Base-by-base conservation (phyloP, 1,284 basidiomycete genomes). In the Malassezia brasiliensis region DNA sequence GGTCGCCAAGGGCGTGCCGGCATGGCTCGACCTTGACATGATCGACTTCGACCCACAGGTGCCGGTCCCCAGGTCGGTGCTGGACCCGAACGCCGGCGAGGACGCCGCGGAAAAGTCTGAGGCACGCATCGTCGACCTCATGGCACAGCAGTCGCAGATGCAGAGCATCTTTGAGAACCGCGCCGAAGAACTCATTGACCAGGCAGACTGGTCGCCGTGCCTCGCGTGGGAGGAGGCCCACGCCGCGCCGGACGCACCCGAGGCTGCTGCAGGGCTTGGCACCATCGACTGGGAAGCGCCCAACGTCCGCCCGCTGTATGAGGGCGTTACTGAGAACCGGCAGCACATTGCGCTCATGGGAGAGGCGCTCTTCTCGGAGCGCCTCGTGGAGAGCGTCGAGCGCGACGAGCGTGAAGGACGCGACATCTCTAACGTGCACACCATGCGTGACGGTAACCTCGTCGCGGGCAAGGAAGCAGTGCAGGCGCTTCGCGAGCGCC, bases 71-170 rank as follows among this genome's bases (percentile, higher is more conserved):
- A 31, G 34, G 12, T 41, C 42, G 5, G 41, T 35, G 20, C 42
- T 56, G 9, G 47, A 56, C 30, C 44, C 41, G 6, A 30, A 41
- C 20, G 32, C 53, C 2, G 45, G 34, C 19, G 32, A 35, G 11
- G 50, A 47, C n/a, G 42, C 19, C 14, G 34, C 38, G 8, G 42
- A 46, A 10, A 6, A n/a, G n/a, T 32, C 49, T 2, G 49, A 56
- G 31, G 37, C 49, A 7, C 54, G 54, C 12, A 52, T 56, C 31
- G 41, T 56, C 5, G 54, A 56, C 38, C 28, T 56, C n/a, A 46
- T 56, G 49, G 32, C 54, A 20, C 48, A 56, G 34, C 54, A 56
- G 54, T 47, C 54, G 19, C 54, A 56, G 37, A 35, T 51, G 49
- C 48, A 56, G 36, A 28, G 20, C 14, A 36, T 51, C n/a, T 51